Percentiles rank a stretch among this genome's conserved stretches.
phyloP scores from a whole-genome alignment of 768 basidiomycete genomes.

The Termitomyces sp. region DNA sequence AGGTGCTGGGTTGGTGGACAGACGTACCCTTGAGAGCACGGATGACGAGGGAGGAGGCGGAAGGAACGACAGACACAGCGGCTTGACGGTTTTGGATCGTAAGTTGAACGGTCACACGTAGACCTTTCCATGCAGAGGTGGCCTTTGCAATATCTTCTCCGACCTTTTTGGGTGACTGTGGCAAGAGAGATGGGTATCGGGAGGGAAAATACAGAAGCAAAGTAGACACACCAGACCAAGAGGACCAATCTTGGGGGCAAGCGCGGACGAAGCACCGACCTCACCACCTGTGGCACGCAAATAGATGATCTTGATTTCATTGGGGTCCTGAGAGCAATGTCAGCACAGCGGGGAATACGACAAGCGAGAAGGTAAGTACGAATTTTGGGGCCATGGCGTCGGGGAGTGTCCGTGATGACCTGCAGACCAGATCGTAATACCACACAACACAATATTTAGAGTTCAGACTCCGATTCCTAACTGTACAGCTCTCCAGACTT shows the following conservation, averaged over 20 bases:
- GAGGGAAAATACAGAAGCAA: slow-evolving; percentile 3
- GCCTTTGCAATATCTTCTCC: slow-evolving; percentile 99
- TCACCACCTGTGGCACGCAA: slow-evolving; percentile 98
- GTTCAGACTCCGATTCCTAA: slow-evolving; percentile 47
- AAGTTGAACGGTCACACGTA: slow-evolving; percentile 97
- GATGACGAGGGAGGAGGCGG: slow-evolving; percentile 96
- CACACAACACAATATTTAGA: slow-evolving; percentile 28
- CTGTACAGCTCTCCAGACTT: slow-evolving; percentile 45
- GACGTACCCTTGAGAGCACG: slow-evolving; percentile 92
- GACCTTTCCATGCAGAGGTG: slow-evolving; percentile 97
- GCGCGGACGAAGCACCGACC: slow-evolving; percentile 96
- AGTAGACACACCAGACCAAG: slow-evolving; percentile 82
- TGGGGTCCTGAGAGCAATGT: slow-evolving; percentile 67
- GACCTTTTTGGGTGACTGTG: slow-evolving; percentile 98
- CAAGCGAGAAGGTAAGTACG: slow-evolving; percentile 34
- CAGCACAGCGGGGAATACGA: neutral
- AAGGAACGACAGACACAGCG: slow-evolving; percentile 91
- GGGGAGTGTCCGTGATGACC: slow-evolving; percentile 21
- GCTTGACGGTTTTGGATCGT: slow-evolving; percentile 99
- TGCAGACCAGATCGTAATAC: slow-evolving; percentile 4
- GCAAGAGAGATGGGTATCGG: slow-evolving; percentile 12
- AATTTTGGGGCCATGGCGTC: slow-evolving; percentile 73
- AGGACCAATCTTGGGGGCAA: slow-evolving; percentile 99
- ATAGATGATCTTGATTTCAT: slow-evolving; percentile 98
- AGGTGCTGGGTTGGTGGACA: slow-evolving; percentile 2